phyloP scores from a whole-genome alignment of 169 alveolate genomes.

The Plasmodium chabaudi region DNA sequence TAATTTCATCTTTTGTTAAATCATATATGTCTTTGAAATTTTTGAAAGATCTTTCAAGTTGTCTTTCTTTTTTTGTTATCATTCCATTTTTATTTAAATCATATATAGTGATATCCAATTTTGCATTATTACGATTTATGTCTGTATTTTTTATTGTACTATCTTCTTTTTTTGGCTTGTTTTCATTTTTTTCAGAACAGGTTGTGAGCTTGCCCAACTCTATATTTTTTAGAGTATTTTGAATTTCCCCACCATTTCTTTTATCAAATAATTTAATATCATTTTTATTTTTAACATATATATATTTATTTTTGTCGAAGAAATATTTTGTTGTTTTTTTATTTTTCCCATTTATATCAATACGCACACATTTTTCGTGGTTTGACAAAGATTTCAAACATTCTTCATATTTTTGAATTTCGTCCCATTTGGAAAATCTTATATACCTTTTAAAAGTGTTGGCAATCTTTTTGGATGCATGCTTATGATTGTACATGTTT shows the following conservation, averaged over 20 bases:
- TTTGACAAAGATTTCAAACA: conserved; percentile 10
- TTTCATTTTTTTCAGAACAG: neutral
- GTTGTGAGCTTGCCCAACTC: neutral
- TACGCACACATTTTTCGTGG: conserved; percentile 30
- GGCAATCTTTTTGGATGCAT: too few relatives aligned
- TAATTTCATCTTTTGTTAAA: conserved; percentile 29
- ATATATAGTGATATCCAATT: neutral
- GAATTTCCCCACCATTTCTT: neutral
- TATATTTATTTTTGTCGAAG: conserved; percentile 37
- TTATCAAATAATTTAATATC: conserved; percentile 26
- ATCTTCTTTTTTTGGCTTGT: neutral
- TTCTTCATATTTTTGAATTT: conserved; percentile 14
- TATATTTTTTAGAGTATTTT: neutral
- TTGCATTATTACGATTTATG: neutral
- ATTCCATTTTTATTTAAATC: neutral
- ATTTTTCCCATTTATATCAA: conserved; percentile 39
- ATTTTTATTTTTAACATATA: conserved; percentile 22
- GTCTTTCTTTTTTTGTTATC: conserved; percentile 7
- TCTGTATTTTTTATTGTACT: too few relatives aligned
- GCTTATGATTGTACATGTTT: too few relatives aligned
- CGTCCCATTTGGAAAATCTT: too few relatives aligned
- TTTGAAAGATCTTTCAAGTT: neutral
- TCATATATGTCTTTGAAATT: conserved; percentile 24
- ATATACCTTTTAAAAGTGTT: too few relatives aligned
- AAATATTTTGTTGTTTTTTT: conserved; percentile 29